Evolutionary conservation across 768 basidiomycete genomes (phyloP).

Genomic region (Boletales sp.): DNA sequence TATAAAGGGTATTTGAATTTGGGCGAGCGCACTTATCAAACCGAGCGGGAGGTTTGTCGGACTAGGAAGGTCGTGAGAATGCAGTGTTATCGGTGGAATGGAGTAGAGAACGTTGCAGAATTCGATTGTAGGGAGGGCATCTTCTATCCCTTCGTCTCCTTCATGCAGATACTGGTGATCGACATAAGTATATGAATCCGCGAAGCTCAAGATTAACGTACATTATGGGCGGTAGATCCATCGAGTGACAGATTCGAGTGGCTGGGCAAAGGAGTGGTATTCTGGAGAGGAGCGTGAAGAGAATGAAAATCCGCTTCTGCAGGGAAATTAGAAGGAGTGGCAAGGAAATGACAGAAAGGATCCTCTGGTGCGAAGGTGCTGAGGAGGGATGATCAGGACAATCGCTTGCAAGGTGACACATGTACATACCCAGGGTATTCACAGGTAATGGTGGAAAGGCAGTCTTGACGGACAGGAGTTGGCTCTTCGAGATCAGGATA

Average conservation of each 20-base stretch:
- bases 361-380: not conserved
- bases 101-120: not conserved
- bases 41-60: not conserved
- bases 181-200: not conserved
- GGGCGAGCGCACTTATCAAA: not conserved
- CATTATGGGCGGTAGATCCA: not conserved
- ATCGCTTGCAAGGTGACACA: not conserved
- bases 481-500: not conserved
- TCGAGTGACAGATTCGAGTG: not conserved
- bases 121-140: not conserved
- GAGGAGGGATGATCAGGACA: not conserved
- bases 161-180: not conserved
- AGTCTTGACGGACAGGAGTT: not conserved
- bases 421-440: constrained; percentile 1
- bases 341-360: not conserved
- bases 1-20: not conserved
- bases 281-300: not conserved
- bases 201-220: not conserved
- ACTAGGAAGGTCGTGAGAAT: not conserved
- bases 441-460: not conserved
- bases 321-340: not conserved
- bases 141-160: not conserved
- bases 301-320: not conserved
- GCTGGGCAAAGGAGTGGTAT: not conserved
- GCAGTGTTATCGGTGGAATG: too few relatives aligned